phyloP scores from a whole-genome alignment of 2,329 filamentous ascomycete species.

The Xylaria sp. region DNA sequence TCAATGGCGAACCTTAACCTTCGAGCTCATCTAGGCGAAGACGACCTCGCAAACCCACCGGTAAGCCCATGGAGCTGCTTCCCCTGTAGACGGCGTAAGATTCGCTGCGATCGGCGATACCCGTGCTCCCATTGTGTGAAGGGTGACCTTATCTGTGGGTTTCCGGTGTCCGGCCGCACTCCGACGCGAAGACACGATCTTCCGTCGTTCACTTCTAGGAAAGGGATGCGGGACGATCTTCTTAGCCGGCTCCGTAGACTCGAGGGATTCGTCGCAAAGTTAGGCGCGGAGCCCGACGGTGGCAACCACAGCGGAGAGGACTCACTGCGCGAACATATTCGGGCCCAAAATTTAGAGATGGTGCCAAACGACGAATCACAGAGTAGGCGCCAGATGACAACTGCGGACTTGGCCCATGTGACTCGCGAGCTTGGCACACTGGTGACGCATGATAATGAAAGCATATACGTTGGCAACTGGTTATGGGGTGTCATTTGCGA shows the following conservation, averaged over 20 bases:
- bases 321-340: not conserved
- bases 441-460: constrained; percentile 18
- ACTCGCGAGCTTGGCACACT: constrained; percentile 27
- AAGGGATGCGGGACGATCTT: constrained; percentile 22
- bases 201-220: constrained; percentile 15
- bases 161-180: constrained; percentile 28
- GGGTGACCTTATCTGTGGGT: constrained; percentile 20
- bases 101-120: constrained; percentile 22
- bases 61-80: constrained; percentile 30
- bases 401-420: constrained; percentile 5
- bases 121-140: constrained; percentile 20
- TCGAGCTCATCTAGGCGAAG: not conserved
- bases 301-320: not conserved
- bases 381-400: not conserved
- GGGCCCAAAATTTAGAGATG: not conserved
- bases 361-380: not conserved
- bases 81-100: constrained; percentile 21
- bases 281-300: constrained; percentile 3
- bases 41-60: not conserved
- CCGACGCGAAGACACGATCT: constrained; percentile 29
- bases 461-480: constrained; percentile 29
- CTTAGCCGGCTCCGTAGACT: constrained; percentile 26
- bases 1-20: constrained; percentile 14
- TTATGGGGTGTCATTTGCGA: constrained; percentile 28
- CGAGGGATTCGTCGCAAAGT: constrained; percentile 21